A percentile compares a stretch with the other conserved stretches of the same genome.
These are phyloP conservation scores for Aspergillus panamensis DNA, from an alignment of 495 filamentous ascomycete genomes.

Conservation along the genomic window DNA sequence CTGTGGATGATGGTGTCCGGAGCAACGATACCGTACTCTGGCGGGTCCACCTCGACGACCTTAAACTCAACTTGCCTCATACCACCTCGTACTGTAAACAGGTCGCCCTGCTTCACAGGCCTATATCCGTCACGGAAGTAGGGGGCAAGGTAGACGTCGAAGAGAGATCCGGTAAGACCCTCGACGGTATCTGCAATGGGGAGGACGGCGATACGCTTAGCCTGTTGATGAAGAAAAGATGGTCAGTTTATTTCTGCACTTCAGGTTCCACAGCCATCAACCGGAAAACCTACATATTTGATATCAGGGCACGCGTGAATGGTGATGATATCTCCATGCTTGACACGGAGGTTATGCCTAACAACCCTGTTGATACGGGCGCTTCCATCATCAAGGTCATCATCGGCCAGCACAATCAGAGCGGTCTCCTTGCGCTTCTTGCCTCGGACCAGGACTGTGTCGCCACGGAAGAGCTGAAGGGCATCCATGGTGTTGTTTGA, in stretches of 20 bases:
- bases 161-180: constrained; percentile 92
- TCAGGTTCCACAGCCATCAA: neutral
- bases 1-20: constrained; percentile 99
- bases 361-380: constrained; percentile 97
- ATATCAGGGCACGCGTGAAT: constrained; percentile 99
- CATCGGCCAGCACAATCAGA: constrained; percentile 93
- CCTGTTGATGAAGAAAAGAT: constrained; percentile 48
- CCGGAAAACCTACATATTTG: constrained; percentile 81
- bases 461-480: constrained; percentile 94
- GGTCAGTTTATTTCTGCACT: constrained; percentile 10
- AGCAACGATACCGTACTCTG: constrained; percentile 96
- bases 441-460: constrained; percentile 95
- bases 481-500: constrained; percentile 99
- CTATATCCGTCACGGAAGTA: constrained; percentile 99
- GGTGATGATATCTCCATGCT: constrained; percentile 95
- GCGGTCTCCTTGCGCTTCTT: constrained; percentile 99
- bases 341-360: constrained; percentile 94
- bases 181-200: constrained; percentile 98
- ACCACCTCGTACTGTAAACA: constrained; percentile 94
- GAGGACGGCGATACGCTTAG: constrained; percentile 97
- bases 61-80: constrained; percentile 99
- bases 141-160: constrained; percentile 98
- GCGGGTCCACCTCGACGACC: constrained; percentile 96
- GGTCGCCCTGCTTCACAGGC: constrained; percentile 91
- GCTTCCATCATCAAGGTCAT: constrained; percentile 95